These are phyloP conservation scores for Neckera pumila DNA, from an alignment of 225 moss, liverwort and hornwort species.

Conservation along the genomic window DNA sequence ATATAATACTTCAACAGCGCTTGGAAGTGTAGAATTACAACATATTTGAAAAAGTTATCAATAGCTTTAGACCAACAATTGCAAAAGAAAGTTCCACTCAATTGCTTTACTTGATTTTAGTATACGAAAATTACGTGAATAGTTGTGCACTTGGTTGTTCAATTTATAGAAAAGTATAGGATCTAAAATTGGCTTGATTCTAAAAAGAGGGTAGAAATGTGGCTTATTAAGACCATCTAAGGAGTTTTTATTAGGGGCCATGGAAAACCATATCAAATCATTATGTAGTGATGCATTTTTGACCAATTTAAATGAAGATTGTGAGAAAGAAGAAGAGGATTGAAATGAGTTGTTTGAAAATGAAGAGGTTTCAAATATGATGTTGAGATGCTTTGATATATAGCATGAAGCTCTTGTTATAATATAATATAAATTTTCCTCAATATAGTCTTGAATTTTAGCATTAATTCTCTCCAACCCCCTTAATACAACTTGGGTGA, in stretches of 20 bases:
- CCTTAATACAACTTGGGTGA: neutral
- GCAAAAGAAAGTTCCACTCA: neutral
- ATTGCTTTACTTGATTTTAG: neutral
- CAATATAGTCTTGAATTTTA: neutral
- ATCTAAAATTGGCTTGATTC: neutral
- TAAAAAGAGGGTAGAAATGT: neutral
- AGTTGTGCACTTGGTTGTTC: neutral
- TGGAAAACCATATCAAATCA: neutral
- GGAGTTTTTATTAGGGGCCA: neutral
- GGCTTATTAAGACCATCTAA: neutral
- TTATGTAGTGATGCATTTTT: neutral
- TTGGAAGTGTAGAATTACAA: neutral
- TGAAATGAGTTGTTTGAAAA: neutral
- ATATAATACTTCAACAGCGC: neutral
- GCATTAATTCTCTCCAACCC: neutral
- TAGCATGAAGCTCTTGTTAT: neutral
- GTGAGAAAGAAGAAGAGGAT: neutral
- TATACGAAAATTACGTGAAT: no score
- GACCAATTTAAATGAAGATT: accelerated
- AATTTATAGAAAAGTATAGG: neutral
- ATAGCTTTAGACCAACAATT: neutral
- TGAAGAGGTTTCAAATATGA: neutral
- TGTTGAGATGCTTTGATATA: neutral
- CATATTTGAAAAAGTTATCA: neutral
- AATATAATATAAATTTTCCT: neutral